Conservation (phyloP, 257 asterid species). For the Fraxinus cuspidata region DNA sequence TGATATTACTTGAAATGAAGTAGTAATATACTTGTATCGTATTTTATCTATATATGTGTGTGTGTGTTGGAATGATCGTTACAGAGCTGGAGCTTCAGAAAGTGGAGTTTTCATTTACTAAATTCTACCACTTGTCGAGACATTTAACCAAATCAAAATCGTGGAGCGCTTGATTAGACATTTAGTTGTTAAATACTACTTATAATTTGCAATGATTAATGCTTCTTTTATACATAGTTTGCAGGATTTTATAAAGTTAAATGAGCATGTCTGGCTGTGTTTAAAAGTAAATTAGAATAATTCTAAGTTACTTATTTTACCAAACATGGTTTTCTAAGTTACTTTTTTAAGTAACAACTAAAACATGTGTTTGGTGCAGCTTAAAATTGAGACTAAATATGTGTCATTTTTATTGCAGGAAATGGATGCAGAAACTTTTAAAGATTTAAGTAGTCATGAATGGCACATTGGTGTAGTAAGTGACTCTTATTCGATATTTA, state of each 20-base stretch:
- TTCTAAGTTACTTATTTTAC: no score
- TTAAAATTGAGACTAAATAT: no score
- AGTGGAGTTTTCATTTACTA: neutral
- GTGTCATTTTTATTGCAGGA: constrained; percentile 46
- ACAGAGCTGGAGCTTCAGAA: neutral
- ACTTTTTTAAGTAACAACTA: neutral
- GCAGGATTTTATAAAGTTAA: neutral
- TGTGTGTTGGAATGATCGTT: neutral
- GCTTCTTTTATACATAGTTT: neutral
- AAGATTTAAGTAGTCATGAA: constrained; percentile 59
- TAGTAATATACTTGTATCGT: neutral
- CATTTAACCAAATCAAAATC: neutral
- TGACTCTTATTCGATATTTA: neutral
- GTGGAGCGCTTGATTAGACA: neutral
- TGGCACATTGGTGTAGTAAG: constrained; percentile 96
- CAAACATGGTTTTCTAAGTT: neutral
- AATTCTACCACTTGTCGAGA: neutral
- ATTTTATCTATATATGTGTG: no score
- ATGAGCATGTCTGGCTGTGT: neutral
- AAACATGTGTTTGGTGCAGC: no score
- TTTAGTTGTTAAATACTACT: neutral
- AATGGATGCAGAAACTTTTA: constrained; percentile 80
- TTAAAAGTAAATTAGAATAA: neutral
- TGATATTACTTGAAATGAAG: neutral
- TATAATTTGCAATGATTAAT: neutral